A percentile compares a stretch with the other conserved stretches of the same genome.
phyloP scores from a whole-genome alignment of 2,329 filamentous ascomycete species.

The Aspergillus tanneri region DNA sequence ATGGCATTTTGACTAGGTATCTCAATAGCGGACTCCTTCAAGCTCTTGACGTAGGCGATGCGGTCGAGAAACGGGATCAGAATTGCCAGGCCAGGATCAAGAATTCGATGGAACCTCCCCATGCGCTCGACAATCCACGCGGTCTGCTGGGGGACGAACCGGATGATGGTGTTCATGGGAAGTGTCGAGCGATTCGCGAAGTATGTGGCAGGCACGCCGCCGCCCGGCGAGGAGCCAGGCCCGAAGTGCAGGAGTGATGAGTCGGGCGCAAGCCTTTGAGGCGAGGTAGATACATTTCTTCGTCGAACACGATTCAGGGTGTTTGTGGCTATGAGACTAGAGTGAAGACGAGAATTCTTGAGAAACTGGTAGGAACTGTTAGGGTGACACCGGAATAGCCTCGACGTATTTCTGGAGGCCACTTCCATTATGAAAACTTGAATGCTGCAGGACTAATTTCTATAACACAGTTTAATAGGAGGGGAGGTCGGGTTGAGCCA shows the following conservation, averaged over 20 bases:
- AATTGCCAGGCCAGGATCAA: slow-evolving; percentile 87
- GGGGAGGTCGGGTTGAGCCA: neutral
- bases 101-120: slow-evolving; percentile 93
- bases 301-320: slow-evolving; percentile 27
- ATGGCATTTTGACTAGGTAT: slow-evolving; percentile 98
- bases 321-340: slow-evolving; percentile 19
- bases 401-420: slow-evolving; percentile 35
- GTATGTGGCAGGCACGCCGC: slow-evolving; percentile 65
- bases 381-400: slow-evolving; percentile 32
- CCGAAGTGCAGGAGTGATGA: slow-evolving; percentile 34
- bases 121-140: slow-evolving; percentile 99
- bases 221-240: slow-evolving; percentile 23
- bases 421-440: slow-evolving; percentile 36
- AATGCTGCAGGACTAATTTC: neutral
- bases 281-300: slow-evolving; percentile 33
- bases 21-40: slow-evolving; percentile 95
- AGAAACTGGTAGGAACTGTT: slow-evolving; percentile 23
- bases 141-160: slow-evolving; percentile 98
- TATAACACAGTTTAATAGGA: neutral
- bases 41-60: slow-evolving; percentile 94
- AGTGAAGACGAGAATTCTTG: slow-evolving; percentile 24
- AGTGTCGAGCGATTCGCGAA: slow-evolving; percentile 66
- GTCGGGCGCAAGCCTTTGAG: slow-evolving; percentile 31
- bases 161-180: slow-evolving; percentile 89
- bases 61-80: slow-evolving; percentile 88